Base-by-base conservation (phyloP, 805 yeast species). In the Kodamaea restingae region DNA sequence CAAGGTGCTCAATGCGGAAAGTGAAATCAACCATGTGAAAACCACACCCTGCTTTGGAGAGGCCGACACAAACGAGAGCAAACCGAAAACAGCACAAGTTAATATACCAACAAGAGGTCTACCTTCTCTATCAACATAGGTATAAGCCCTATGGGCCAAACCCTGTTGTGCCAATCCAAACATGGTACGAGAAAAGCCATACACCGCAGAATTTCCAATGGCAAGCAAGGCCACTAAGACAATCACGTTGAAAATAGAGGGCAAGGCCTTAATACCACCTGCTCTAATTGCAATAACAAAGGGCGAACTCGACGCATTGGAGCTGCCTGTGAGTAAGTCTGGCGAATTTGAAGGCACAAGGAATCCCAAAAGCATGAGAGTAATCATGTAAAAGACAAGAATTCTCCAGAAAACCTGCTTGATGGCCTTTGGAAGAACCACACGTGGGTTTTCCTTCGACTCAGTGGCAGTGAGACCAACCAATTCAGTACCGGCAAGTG, bases 381-480 rank as follows among this genome's bases (percentile, higher is more conserved):
- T 64, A 28, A 66, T 40, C 64, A 67, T 57, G 51, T 64, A 67
- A 48, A 67, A 67, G 14, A 67, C 49, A 25, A 65, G 34, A 42
- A 67, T 66, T 46, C 73, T 55, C 61, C 67, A 67, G 44, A 66
- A 63, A 10, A 67, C 71, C 52, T 64, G 65, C 43, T 67, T 67
- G 44, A 67, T 67, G 41, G 73, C 71, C 42, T 56, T 54, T 7
- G 71, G 71, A 39, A 67, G 51, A 10, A 62, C 61, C 18, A 56
- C 56, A 39, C 71, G 53, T 4, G 73, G 71, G 47, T 66, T 54
- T 48, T 38, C 54, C 57, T 49, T 54, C 21, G 56, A 51, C 48
- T 66, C 71, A 4, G 63, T 53, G 2, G 67, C 62, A 3, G 71
- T 65, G 41, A 66, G 55, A 6, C 70, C 67, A 30, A 66, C 62